Base-by-base conservation (phyloP, 2,329 filamentous ascomycete species). In the Achaetomium macrosporum region DNA sequence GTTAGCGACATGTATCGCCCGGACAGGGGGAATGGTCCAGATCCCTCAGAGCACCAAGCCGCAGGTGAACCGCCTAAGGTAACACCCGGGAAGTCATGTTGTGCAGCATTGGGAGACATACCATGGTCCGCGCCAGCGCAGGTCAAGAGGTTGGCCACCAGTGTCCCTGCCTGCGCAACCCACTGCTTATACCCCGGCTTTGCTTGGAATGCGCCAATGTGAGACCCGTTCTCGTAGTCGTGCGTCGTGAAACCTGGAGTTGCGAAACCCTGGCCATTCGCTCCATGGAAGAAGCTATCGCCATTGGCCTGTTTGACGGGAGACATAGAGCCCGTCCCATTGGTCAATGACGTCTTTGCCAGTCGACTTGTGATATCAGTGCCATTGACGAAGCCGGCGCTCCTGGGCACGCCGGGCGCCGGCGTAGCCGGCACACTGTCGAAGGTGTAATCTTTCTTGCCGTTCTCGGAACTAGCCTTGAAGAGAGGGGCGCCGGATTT, bases 181-280 rank as follows among this genome's bases (percentile, higher is more conserved):
- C 93, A 99, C 73, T 96, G 90, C 75, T 93, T 93, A 71, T 99
- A 99, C 47, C 93, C 93, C 8, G 91, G 89, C 67, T 92, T 91
- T 17, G 89, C 84, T 68, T 90, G 82, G 68, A 85, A 77, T 62
- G 76, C 77, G 53, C 76, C 76, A 57, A 80, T 70, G 50, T 79
- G 75, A 15, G 73, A 71, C 45, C 76, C 74, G 65, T 82, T 83
- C 63, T 82, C 77, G 60, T 82, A 79, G 63, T 88, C 84, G 64
- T 88, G 83, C 35, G 79, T 83, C 7, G 80, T 81, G 66, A 78
- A 82, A 50, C 54, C 29, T n/a, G 33, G 29, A 25, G 3, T 49
- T 13, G 39, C 39, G 33, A 31, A 12, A 29, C 42, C n/a, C 15
- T 36, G 36, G 17, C 53, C 57, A 33, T 56, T 61, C 11, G 8